Percentiles rank a stretch among this genome's conserved stretches.
These are phyloP conservation scores for Colletotrichum sp. DNA, from an alignment of 2,329 filamentous ascomycete species.

Conservation along the genomic window DNA sequence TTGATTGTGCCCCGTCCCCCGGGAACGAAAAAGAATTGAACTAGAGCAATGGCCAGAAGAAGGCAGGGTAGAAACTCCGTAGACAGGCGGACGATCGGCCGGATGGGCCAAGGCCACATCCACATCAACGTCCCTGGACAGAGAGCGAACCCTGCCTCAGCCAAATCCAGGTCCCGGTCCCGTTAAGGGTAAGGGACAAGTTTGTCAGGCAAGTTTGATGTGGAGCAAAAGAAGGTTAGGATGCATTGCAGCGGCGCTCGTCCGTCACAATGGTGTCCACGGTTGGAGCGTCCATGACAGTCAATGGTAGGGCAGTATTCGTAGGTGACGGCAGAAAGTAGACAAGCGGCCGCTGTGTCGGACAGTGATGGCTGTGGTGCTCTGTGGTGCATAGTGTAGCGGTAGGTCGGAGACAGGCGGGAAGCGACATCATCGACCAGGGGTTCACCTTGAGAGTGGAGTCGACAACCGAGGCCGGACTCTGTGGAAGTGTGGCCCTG, in stretches of 20 bases:
- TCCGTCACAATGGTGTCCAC: not conserved
- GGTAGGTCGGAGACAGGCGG: not conserved
- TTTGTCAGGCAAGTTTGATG: not conserved
- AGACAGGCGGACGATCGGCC: conserved; percentile 1
- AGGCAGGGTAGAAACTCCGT: not conserved
- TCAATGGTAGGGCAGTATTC: not conserved
- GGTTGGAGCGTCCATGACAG: not conserved
- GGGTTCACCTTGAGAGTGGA: conserved; percentile 9
- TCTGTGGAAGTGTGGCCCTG: not conserved
- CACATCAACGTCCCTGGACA: conserved; percentile 4
- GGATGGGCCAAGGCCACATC: not conserved
- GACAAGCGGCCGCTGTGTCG: not conserved
- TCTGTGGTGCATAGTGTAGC: not conserved
- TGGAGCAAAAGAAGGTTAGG: not conserved
- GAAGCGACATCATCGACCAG: conserved; percentile 16
- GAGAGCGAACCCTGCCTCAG: conserved; percentile 2
- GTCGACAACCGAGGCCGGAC: conserved; percentile 4
- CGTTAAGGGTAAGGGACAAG: not conserved
- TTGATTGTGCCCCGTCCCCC: not conserved
- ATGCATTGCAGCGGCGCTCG: not conserved
- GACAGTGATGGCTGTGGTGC: not conserved
- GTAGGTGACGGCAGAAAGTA: not conserved
- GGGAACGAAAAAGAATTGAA: not conserved
- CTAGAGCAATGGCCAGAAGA: not conserved
- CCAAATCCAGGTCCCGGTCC: not conserved